Conservation (phyloP, 257 asterid species). For the Solanum gracilifrons region DNA sequence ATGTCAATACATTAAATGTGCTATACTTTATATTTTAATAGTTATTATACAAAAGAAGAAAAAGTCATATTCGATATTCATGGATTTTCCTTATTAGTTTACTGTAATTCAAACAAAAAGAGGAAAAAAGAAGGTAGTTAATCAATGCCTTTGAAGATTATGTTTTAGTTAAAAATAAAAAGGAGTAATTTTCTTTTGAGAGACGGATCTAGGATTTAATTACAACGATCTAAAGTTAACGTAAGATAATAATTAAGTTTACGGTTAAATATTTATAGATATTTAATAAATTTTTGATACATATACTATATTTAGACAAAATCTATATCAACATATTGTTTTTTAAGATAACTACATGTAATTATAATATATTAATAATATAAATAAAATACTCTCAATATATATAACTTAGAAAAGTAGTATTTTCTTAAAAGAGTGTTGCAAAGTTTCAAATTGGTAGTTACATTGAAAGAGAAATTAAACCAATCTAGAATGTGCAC, state of each 20-base stretch:
- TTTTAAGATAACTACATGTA: no score
- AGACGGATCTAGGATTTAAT: neutral
- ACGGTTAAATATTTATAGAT: neutral
- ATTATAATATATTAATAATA: neutral
- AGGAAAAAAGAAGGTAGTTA: neutral
- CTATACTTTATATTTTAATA: neutral
- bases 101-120: neutral
- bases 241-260: neutral
- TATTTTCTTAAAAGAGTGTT: neutral
- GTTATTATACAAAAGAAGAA: neutral
- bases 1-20: neutral
- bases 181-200: neutral
- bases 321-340: no score
- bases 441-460: neutral
- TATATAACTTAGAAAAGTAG: neutral
- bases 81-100: neutral
- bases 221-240: neutral
- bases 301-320: no score
- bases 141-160: neutral
- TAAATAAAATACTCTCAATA: neutral
- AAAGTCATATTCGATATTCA: neutral
- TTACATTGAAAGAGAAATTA: neutral
- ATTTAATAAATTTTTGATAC: neutral
- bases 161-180: neutral
- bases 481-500: neutral